Base-by-base conservation (phyloP, 179 eudicot species). In the Amaranthus tricolor region DNA sequence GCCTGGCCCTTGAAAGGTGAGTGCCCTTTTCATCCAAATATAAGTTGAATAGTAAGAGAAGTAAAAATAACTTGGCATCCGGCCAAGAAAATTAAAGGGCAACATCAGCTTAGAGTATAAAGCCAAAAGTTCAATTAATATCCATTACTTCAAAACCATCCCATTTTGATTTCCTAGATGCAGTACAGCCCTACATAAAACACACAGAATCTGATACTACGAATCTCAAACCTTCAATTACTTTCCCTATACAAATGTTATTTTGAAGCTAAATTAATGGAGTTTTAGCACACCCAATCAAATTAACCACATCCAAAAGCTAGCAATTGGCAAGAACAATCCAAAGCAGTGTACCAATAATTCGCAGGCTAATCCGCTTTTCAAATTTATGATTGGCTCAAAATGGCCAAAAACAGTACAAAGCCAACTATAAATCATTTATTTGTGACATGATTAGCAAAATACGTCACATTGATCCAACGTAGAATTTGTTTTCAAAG, bases 181-280 rank as follows among this genome's bases (percentile, higher is more conserved):
- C 74, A 68, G 52, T 57, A 45, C 69, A 80, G 52, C 58, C 53
- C 51, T 60, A 58, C 71, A 69, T 5, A 69, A 6, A 10, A 52
- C 43, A 52, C 53, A 12, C 69, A 81, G 74, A 60, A 81, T 68
- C 75, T 48, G 71, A 76, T 80, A 48, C 80, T 65, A 31, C n/a
- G 11, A 19, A 19, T 61, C 50, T 76, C 77, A 72, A 52, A 68
- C 6, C 5, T 55, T 60, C 21, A 45, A 20, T 66, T 55, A 16
- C 70, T 56, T 70, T 64, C 20, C 59, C 20, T 57, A 6, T 11
- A 75, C 74, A 43, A 75, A 58, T 49, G 53, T 53, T 57, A 40
- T 31, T 3, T 7, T 0, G 58, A 13, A 73, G 10, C 24, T 10
- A 31, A 63, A 47, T n/a, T 9, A 16, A 55, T 9, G 20, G 44